Base-by-base conservation (phyloP, 139 green algal genomes). In the Micractinium conductrix region DNA sequence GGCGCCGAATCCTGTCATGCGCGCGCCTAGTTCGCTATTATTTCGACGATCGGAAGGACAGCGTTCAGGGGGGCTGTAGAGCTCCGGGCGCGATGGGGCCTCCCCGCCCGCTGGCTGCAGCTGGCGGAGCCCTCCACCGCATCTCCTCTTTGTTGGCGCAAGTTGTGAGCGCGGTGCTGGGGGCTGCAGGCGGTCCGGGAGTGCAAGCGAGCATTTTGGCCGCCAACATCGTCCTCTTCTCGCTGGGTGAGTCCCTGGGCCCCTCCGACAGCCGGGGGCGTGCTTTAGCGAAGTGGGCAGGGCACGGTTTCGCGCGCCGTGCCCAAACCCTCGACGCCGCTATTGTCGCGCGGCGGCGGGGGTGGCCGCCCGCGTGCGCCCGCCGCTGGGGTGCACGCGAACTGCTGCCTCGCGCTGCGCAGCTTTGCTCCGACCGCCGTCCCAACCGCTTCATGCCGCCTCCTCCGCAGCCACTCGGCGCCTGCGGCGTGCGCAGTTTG, bases 401-500 rank as follows among this genome's bases (percentile, higher is more conserved):
- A 68, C 60, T 33, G 60, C 53, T 19, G 5, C 55, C 17, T n/a
- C 9, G 7, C 8, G 53, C 53, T n/a, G 40, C 74, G 19, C 74
- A 35, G 19, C 63, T 22, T 43, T n/a, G n/a, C n/a, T n/a, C n/a
- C n/a, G n/a, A n/a, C n/a, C n/a, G n/a, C n/a, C n/a, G n/a, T 22
- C 43, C 45, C 42, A 73, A 26, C 53, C 44, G 9, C 28, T 73
- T 35, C 6, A 12, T 44, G n/a, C n/a, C 3, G 10, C 9, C 65
- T 40, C 10, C 0, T 2, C 65, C 43, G 65, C 65, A 72, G 65
- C 65, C 33, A 72, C 65, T 16, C 65, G 65, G 65, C 65, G 42
- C 48, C 71, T 69, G 73, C 68, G 43, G 62, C 71, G 85, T 2
- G 86, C 87, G 5, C 72, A 76, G 1, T 91, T 91, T 75, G 84